phyloP scores from a whole-genome alignment of 2,329 filamentous ascomycete species.

The Exophiala calicioides region DNA sequence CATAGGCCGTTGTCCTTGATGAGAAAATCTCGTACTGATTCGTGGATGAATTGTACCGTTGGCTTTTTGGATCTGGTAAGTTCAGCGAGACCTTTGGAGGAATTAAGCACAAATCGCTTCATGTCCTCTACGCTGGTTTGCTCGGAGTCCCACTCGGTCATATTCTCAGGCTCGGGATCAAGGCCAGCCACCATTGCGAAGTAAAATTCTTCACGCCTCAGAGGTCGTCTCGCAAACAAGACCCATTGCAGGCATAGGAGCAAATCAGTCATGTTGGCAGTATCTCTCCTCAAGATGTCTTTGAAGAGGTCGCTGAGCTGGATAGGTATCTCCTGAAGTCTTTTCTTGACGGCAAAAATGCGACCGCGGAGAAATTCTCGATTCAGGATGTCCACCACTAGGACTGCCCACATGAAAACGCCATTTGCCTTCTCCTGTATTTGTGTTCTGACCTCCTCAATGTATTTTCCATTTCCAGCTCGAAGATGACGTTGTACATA shows the following conservation, averaged over 20 bases:
- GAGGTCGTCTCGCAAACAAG: constrained; percentile 35
- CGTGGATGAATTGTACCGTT: constrained; percentile 51
- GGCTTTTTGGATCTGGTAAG: constrained; percentile 25
- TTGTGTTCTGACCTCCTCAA: constrained; percentile 33
- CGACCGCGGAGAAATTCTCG: constrained; percentile 39
- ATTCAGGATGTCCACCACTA: constrained; percentile 51
- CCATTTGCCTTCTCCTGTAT: constrained; percentile 43
- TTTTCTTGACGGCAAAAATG: constrained; percentile 34
- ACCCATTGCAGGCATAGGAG: constrained; percentile 35
- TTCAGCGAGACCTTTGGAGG: constrained; percentile 53
- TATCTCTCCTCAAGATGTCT: constrained; percentile 54
- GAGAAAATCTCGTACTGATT: constrained; percentile 45
- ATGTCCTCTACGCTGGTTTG: constrained; percentile 30
- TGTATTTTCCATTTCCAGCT: constrained; percentile 26
- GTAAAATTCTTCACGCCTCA: constrained; percentile 46
- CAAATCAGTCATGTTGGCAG: constrained; percentile 43
- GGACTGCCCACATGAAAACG: constrained; percentile 50
- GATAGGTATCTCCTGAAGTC: constrained; percentile 43
- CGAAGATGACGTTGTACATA: constrained; percentile 39
- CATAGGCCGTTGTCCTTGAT: constrained; percentile 39
- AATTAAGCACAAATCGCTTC: constrained; percentile 40
- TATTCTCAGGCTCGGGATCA: constrained; percentile 24
- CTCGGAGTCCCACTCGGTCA: constrained; percentile 30
- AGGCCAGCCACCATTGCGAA: constrained; percentile 42
- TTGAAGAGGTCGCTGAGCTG: constrained; percentile 53